Evolutionary conservation across 108 stramenopile species (phyloP), one percentile per base, ranked within the genome.

Genomic region (Chaetoceros tenuissimus): DNA sequence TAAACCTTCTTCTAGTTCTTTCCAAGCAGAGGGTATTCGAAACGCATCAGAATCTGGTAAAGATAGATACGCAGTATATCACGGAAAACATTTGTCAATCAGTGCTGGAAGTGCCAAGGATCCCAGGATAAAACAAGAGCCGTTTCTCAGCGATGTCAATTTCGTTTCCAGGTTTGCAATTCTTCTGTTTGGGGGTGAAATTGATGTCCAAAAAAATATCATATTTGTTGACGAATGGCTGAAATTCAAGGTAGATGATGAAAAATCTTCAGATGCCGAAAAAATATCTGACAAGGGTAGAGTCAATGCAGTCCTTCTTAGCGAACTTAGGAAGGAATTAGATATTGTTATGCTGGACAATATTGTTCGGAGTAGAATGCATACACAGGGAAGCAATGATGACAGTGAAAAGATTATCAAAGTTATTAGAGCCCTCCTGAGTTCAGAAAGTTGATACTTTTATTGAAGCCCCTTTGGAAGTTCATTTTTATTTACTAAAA

Each of bases 51-150:
- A 75, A 46, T 55, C 24, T 28, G 79, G 81, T 24, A 69, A 59
- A 27, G 80, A 85, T 58, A 77, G 67, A n/a, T 85, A 81, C 45
- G 83, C 78, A 20, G 78, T 85, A 1, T 85, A 76, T 52, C 75
- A 74, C 51, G 46, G 63, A 48, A 85, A 85, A 43, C 75, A 77
- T 45, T 27, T 56, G 28, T 71, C 47, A 17, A 21, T 79, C 19
- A 71, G 77, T 19, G 49, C 69, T 2, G n/a, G 25, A 27, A n/a
- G 13, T 18, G 26, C 29, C 17, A 20, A 47, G 3, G 7, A 16
- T n/a, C 17, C 53, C 23, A 23, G 48, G 47, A 67, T 49, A 16
- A 58, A 67, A 27, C 59, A 59, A 2, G 64, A 73, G 24, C 59
- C 60, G 0, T 85, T 76, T 55, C 55, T 85, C 19, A 74, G 59